Percentiles rank a stretch among this genome's conserved stretches.
Conservation (phyloP, 2,329 filamentous ascomycete genomes). For the Allantophomopsis cytisporea region DNA sequence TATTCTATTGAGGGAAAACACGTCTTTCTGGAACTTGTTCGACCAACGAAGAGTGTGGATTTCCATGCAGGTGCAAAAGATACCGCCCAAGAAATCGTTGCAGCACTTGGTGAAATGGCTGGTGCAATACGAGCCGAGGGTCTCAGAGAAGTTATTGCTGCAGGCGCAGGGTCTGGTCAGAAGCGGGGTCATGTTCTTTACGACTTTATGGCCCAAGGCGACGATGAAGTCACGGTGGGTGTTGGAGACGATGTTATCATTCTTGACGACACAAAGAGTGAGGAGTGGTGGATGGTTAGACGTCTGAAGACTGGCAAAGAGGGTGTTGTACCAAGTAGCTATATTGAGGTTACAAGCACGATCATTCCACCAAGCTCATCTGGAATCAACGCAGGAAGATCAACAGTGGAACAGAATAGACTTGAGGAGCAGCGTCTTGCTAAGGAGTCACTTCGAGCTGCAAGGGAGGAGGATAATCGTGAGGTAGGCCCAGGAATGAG, state of each 20-base stretch:
- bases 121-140: conserved; percentile 76
- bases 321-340: conserved; percentile 92
- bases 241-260: conserved; percentile 84
- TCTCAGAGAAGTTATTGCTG: conserved; percentile 73
- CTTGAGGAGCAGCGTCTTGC: conserved; percentile 74
- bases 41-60: conserved; percentile 88
- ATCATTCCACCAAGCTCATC: conserved; percentile 34
- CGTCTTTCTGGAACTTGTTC: conserved; percentile 85
- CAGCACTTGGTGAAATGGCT: conserved; percentile 75
- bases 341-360: conserved; percentile 75
- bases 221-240: conserved; percentile 89
- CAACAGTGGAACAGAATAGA: conserved; percentile 63
- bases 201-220: conserved; percentile 92
- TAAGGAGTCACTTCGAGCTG: conserved; percentile 60
- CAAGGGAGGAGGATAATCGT: conserved; percentile 42
- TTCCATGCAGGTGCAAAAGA: conserved; percentile 97
- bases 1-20: conserved; percentile 98
- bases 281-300: conserved; percentile 97
- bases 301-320: conserved; percentile 85
- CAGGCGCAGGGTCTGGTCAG: conserved; percentile 53
- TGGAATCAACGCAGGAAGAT: conserved; percentile 45
- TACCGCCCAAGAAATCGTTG: conserved; percentile 86
- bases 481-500: conserved; percentile 68
- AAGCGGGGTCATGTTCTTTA: conserved; percentile 84
- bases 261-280: conserved; percentile 79